These are phyloP conservation scores for Myxozyma neotropica DNA, from an alignment of 805 yeast species.

Conservation along the genomic window DNA sequence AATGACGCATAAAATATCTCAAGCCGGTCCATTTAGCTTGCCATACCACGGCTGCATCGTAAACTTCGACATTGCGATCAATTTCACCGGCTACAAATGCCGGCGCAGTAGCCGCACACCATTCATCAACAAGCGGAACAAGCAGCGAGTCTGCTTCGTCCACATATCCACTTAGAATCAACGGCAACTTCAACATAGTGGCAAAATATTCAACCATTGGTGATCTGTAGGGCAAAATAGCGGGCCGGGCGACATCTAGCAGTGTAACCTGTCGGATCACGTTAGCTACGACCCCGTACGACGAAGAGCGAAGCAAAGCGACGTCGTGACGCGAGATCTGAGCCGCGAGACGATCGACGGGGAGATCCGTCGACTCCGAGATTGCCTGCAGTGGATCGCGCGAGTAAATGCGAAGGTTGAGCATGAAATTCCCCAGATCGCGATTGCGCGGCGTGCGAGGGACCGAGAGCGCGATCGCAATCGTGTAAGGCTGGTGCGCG, in stretches of 20 bases:
- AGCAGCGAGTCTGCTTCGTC: slow-evolving; percentile 36
- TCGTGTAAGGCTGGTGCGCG: slow-evolving; percentile 35
- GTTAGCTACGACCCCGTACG: slow-evolving; percentile 10
- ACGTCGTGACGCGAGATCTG: slow-evolving; percentile 14
- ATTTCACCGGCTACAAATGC: slow-evolving; percentile 35
- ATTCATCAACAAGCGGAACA: slow-evolving; percentile 36
- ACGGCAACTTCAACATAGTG: slow-evolving; percentile 38
- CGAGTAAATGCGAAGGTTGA: slow-evolving; percentile 34
- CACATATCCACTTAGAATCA: background rate
- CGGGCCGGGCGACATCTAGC: slow-evolving; percentile 35
- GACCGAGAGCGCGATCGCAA: slow-evolving; percentile 38
- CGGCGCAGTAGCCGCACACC: slow-evolving; percentile 16
- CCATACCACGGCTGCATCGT: slow-evolving; percentile 36
- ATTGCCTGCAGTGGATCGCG: slow-evolving; percentile 22
- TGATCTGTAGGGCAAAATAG: slow-evolving; percentile 41
- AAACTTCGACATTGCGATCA: slow-evolving; percentile 37
- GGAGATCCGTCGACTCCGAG: slow-evolving; percentile 22
- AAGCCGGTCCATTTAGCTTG: slow-evolving; percentile 41
- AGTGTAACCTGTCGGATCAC: slow-evolving; percentile 14
- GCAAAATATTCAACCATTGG: slow-evolving; percentile 38
- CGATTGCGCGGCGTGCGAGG: slow-evolving; percentile 41
- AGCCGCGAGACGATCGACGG: slow-evolving; percentile 20
- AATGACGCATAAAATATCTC: slow-evolving; percentile 40
- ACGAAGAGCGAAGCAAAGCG: slow-evolving; percentile 7
- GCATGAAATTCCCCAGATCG: slow-evolving; percentile 42